Conservation (phyloP, 345 rosid genomes). For the Camelina neglecta region DNA sequence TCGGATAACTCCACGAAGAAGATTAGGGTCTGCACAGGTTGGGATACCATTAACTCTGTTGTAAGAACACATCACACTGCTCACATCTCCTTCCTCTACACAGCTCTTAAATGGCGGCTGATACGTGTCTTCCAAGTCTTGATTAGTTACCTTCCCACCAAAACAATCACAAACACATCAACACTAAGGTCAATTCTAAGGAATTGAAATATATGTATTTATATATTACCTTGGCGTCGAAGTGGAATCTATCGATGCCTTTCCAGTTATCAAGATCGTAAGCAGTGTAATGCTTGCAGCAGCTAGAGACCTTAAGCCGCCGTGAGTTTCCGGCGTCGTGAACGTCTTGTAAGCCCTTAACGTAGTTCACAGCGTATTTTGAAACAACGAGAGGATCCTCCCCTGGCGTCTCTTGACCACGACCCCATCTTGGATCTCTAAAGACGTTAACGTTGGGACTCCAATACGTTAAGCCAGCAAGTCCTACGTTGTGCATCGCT, state of each 20-base stretch:
- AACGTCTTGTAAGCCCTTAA: conserved; percentile 59
- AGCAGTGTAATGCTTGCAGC: conserved; percentile 66
- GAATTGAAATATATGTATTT: background rate
- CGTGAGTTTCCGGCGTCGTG: conserved; percentile 25
- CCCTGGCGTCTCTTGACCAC: conserved; percentile 58
- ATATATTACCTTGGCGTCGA: conserved; percentile 50
- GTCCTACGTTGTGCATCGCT: conserved; percentile 52
- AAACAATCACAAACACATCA: background rate
- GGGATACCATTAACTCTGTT: conserved; percentile 62
- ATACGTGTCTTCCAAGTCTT: conserved; percentile 61
- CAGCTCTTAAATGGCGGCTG: conserved; percentile 58
- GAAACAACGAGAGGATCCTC: conserved; percentile 59
- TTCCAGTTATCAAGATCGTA: conserved; percentile 64
- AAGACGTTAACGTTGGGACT: conserved; percentile 61
- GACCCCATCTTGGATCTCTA: conserved; percentile 63
- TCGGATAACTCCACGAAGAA: conserved; percentile 48
- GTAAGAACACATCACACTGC: conserved; percentile 61
- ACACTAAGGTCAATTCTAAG: background rate
- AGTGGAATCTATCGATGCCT: conserved; percentile 49
- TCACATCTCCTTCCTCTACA: conserved; percentile 49
- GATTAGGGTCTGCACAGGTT: conserved; percentile 56
- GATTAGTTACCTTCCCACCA: conserved; percentile 49
- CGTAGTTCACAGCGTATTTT: conserved; percentile 51
- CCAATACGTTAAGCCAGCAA: conserved; percentile 58
- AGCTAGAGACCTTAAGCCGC: conserved; percentile 54